These are phyloP conservation scores for Limtongia smithiae DNA, from an alignment of 805 yeast species.

Conservation along the genomic window DNA sequence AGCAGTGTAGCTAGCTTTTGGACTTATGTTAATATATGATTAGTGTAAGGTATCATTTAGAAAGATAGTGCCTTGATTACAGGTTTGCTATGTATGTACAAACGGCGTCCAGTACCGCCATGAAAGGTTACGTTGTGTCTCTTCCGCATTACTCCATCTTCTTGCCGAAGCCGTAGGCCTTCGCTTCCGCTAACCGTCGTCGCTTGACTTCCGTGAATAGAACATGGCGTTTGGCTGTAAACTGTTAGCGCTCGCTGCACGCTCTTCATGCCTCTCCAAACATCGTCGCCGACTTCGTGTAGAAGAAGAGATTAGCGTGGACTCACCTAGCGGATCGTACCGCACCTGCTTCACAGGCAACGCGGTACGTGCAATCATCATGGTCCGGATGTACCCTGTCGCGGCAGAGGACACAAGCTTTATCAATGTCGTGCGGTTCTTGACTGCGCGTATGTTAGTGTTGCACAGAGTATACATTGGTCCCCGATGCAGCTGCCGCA, in stretches of 20 bases:
- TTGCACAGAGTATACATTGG: no score
- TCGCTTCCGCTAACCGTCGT: constrained; percentile 57
- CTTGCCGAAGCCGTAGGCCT: constrained; percentile 23
- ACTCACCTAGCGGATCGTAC: constrained; percentile 68
- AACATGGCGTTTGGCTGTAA: constrained; percentile 76
- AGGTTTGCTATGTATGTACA: neutral
- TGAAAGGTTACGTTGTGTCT: no score
- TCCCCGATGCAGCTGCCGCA: no score
- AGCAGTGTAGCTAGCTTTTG: no score
- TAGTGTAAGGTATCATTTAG: no score
- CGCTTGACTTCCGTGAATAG: constrained; percentile 83
- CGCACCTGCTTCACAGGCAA: constrained; percentile 75
- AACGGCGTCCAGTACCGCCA: no score
- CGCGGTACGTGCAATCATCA: constrained; percentile 76
- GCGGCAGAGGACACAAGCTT: constrained; percentile 84
- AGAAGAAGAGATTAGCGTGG: no score
- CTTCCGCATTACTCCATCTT: constrained; percentile 14
- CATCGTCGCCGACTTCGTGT: no score
- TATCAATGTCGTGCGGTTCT: constrained; percentile 53
- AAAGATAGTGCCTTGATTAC: neutral
- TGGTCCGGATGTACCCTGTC: constrained; percentile 82
- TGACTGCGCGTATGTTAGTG: neutral
- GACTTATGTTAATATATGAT: no score
- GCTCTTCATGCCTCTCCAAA: no score
- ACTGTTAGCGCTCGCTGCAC: no score